Evolutionary conservation across 2,329 filamentous ascomycete species (phyloP), one percentile per base, ranked within the genome.

Genomic region (Penicillium sp.): DNA sequence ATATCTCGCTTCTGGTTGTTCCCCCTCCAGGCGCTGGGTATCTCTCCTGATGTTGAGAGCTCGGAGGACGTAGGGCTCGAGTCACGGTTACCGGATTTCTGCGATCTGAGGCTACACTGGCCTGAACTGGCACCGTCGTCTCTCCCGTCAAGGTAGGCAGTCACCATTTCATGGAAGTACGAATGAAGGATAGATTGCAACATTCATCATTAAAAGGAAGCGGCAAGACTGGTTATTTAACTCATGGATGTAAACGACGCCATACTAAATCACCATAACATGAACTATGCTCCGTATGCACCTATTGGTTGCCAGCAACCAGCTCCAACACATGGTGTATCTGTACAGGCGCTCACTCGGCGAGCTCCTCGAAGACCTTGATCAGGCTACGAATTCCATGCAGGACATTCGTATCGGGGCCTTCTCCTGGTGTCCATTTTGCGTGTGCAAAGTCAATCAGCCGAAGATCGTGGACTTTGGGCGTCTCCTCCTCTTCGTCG

Each of bases 381-480:
- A 78, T 74, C 25, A 91, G 70, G 59, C 77, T 91, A 59, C 81
- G 75, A 47, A 96, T 79, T 0, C 90, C 90, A 23, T 72, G 71
- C 20, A 96, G 72, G 10, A 78, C 71, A 59, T 97, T 97, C 67
- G 94, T 84, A 62, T 98, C 93, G 0, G 86, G 84, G 0, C 91
- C 91, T 56, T 84, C 69, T 1, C 88, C 87, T 0, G 87, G 85
- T 1, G 81, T 84, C 83, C 85, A 97, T 34, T 74, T 70, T 8
- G 93, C 93, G 66, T 98, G 93, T 1, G 93, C 93, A 74, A 98
- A 98, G 64, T 98, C 93, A 54, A 98, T 98, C 48, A 98, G 75
- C 60, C 91, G 93, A 34, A 96, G 75, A 9, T 81, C 78, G 57
- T 84, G 87, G 29, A 94, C 79, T 54, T 83, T 83, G 0, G 84